Conservation (phyloP, 83 land plant genomes). For the Thuja plicata region DNA sequence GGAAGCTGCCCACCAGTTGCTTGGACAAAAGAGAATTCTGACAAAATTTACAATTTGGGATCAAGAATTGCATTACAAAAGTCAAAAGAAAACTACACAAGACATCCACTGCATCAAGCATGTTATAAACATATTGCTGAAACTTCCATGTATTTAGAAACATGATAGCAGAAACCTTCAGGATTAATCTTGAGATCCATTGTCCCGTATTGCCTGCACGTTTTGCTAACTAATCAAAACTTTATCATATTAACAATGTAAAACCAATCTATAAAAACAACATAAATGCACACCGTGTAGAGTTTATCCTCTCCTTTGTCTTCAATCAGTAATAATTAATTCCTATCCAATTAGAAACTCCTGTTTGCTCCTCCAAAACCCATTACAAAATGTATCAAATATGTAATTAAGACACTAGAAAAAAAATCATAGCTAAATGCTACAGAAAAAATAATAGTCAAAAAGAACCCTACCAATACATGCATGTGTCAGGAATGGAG, state of each 20-base stretch:
- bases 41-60: background rate
- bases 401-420: background rate
- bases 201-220: background rate
- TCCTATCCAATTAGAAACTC: background rate
- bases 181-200: background rate
- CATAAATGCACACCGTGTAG: background rate
- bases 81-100: background rate
- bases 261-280: too few relatives aligned
- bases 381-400: background rate
- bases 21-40: background rate
- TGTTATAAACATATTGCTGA: background rate
- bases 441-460: background rate
- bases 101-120: background rate
- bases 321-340: background rate
- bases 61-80: background rate
- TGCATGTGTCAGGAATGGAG: background rate
- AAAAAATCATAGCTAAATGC: background rate
- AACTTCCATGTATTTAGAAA: background rate
- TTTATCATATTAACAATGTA: background rate
- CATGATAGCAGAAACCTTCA: background rate
- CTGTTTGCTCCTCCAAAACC: background rate
- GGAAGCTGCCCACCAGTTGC: slow-evolving; percentile 2
- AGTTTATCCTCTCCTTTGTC: background rate
- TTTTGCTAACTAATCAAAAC: background rate
- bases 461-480: background rate